phyloP scores from a whole-genome alignment of 139 green algal genomes.

The Astrephomene gubernaculifera region DNA sequence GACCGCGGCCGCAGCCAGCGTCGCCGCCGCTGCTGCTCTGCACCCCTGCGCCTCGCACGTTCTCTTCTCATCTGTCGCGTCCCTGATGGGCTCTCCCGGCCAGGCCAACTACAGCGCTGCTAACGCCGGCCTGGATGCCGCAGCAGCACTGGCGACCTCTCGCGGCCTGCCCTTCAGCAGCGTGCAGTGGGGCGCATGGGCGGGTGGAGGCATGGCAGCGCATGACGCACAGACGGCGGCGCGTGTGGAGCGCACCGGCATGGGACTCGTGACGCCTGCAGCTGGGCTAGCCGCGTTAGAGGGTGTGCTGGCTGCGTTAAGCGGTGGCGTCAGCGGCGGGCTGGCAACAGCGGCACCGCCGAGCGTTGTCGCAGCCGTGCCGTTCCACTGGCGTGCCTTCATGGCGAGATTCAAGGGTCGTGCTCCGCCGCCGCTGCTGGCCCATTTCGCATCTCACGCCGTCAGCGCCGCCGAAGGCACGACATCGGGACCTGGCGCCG shows the following conservation, averaged over 20 bases:
- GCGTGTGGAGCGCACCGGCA: constrained; percentile 79
- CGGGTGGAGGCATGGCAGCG: constrained; percentile 85
- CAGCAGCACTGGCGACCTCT: neutral
- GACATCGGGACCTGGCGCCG: neutral
- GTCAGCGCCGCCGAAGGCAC: neutral
- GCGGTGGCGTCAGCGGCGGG: neutral
- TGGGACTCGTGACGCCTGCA: constrained; percentile 66
- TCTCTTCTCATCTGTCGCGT: constrained; percentile 86
- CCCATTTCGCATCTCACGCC: neutral
- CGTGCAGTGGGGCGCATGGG: constrained; percentile 94
- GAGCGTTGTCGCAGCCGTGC: constrained; percentile 50
- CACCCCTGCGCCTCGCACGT: constrained; percentile 49
- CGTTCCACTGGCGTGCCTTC: constrained; percentile 63
- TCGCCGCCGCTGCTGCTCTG: neutral
- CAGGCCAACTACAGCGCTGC: constrained; percentile 88
- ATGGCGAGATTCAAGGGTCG: constrained; percentile 41
- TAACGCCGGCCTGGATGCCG: constrained; percentile 79
- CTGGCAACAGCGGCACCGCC: neutral
- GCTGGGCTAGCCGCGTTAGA: constrained; percentile 62
- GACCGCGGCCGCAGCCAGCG: neutral
- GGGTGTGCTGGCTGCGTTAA: constrained; percentile 36
- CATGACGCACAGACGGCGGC: constrained; percentile 64
- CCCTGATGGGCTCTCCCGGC: constrained; percentile 84
- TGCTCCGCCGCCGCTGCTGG: constrained; percentile 10
- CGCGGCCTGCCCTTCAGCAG: constrained; percentile 56